These are phyloP conservation scores for Aegilops tauschii DNA, from an alignment of 176 grass and related monocot species.

Conservation along the genomic window DNA sequence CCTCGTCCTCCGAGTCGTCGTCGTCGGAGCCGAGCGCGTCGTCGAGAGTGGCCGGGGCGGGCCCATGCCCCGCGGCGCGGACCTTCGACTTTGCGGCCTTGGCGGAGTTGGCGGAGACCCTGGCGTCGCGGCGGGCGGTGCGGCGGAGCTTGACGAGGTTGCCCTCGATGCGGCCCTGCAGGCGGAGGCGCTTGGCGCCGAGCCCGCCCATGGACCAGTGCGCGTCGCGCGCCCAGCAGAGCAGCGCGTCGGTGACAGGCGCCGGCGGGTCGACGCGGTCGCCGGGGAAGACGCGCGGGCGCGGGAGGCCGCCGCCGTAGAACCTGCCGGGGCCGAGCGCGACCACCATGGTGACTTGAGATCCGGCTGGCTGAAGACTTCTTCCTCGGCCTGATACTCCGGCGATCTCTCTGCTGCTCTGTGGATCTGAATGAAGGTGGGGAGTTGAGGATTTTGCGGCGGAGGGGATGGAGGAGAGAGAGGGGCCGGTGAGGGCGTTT, in stretches of 20 bases:
- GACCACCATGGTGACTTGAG: constrained; percentile 50
- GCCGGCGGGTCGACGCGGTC: constrained; percentile 70
- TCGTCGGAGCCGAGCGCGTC: constrained; percentile 38
- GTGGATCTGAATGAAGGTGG: neutral
- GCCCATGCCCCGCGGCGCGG: constrained; percentile 28
- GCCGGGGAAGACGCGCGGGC: constrained; percentile 63
- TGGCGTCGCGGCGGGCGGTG: constrained; percentile 21
- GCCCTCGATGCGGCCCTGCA: constrained; percentile 91
- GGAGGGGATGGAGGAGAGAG: neutral
- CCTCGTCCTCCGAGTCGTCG: neutral
- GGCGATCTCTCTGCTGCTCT: neutral
- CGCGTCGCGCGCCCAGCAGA: constrained; percentile 71
- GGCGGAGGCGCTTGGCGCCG: constrained; percentile 60
- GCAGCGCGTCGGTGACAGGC: constrained; percentile 63
- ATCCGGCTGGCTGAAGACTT: neutral
- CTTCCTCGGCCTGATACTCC: neutral
- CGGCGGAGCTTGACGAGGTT: constrained; percentile 73
- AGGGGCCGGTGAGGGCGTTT: neutral
- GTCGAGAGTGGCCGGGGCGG: neutral
- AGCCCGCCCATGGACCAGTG: constrained; percentile 96
- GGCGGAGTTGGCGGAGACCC: neutral
- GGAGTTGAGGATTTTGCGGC: neutral
- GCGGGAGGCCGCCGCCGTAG: constrained; percentile 75
- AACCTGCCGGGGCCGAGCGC: constrained; percentile 65
- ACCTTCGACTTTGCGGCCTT: neutral